A percentile compares a stretch with the other conserved stretches of the same genome.
Evolutionary conservation across 139 green algal species (phyloP).

Genomic region (Closterium sp.): DNA sequence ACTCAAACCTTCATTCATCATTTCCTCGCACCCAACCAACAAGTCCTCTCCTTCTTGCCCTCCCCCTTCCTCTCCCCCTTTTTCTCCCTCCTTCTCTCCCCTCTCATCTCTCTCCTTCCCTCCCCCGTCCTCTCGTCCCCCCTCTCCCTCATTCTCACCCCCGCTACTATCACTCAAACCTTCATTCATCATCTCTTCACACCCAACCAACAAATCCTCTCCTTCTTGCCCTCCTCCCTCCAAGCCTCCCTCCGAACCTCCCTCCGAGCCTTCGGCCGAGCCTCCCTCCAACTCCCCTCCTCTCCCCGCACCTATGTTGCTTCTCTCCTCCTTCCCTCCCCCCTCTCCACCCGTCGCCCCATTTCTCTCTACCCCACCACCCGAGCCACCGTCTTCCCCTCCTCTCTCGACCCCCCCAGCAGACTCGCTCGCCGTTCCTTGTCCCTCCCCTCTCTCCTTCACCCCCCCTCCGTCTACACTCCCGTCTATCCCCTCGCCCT

Average conservation of each 20-base stretch:
- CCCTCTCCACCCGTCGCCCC: neutral
- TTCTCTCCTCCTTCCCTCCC: neutral
- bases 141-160: neutral
- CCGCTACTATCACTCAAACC: neutral
- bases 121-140: neutral
- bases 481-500: neutral
- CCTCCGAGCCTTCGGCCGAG: neutral
- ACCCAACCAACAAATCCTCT: neutral
- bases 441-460: neutral
- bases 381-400: neutral
- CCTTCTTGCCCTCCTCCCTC: neutral
- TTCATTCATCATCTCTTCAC: neutral
- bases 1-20: too few relatives aligned
- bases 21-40: too few relatives aligned
- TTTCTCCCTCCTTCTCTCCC: neutral
- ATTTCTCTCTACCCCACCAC: neutral
- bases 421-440: neutral
- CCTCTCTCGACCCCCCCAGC: neutral
- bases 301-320: neutral
- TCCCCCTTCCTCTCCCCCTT: neutral
- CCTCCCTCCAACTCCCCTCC: neutral
- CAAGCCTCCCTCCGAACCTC: neutral
- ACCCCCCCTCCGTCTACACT: neutral
- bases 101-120: neutral
- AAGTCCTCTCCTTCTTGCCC: too few relatives aligned